Base-by-base conservation (phyloP, 371 early-diverging fungal species). In the Mucor plumbeus region DNA sequence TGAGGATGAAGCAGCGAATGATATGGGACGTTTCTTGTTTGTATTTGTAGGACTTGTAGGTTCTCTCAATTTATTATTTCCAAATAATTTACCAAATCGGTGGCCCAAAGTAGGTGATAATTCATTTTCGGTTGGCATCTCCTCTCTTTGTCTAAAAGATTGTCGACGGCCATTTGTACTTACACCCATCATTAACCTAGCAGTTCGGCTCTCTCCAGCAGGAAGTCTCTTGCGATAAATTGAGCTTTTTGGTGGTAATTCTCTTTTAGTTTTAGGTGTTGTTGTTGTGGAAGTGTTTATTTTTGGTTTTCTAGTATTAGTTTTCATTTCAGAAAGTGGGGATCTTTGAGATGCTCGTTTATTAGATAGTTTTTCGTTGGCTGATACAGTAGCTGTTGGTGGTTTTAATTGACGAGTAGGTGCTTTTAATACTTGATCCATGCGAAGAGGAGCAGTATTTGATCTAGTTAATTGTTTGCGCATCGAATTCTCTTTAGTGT, bases 101-200 rank as follows among this genome's bases (percentile, higher is more conserved):
- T 61, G 58, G 2, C 63, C 64, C 39, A 61, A 41, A 17, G 69
- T 59, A 9, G 69, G 66, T 43, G 65, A 15, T 14, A 58, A n/a
- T 15, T 41, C 55, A 17, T 60, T 14, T 21, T 57, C 55, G 15
- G 38, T 21, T 11, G 53, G 34, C 14, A 14, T 61, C 50, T 63
- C 61, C 40, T 68, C 73, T 59, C 66, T 60, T 43, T 61, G 44
- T 50, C 55, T 58, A 34, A 41, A 69, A 10, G 73, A 61, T 34
- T 75, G 71, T 33, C 72, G 67, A 38, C 76, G 67, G 0, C 73
- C 75, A 47, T 64, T 71, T 7, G 82, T 75, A 35, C 82, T 81
- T 8, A 81, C 69, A 0, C 82, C 82, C 77, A 79, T 74, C 76
- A 75, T 79, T 31, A 81, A 60, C 44, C 82, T 70, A 15, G 77